phyloP scores from a whole-genome alignment of 2,329 filamentous ascomycete genomes.

The Colletotrichum horii region DNA sequence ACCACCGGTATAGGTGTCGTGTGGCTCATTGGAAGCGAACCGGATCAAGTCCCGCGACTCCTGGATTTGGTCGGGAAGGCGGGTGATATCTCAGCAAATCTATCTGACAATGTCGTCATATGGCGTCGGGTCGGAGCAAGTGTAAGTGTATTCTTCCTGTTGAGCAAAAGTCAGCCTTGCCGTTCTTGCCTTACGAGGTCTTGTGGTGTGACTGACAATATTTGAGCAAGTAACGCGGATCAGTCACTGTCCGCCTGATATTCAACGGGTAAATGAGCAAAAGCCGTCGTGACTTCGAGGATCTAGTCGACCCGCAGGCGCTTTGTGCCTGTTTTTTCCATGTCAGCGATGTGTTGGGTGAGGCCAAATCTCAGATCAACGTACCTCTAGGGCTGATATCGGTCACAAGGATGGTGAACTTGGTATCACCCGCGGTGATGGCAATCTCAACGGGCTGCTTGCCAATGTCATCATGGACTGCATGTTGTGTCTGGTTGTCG shows the following conservation, averaged over 20 bases:
- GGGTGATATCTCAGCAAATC: background rate
- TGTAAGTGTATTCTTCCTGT: background rate
- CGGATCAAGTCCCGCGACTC: background rate
- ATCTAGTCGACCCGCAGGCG: background rate
- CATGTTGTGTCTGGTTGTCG: background rate
- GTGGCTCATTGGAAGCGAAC: background rate
- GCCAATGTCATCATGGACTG: background rate
- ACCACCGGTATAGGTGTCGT: background rate
- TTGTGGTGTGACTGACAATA: background rate
- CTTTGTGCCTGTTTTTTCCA: background rate
- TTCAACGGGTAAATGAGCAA: rapidly evolving
- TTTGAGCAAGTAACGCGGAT: background rate
- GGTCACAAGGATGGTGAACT: background rate
- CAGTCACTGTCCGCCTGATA: background rate
- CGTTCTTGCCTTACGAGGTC: background rate
- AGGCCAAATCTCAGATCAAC: background rate
- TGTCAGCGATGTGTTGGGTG: background rate
- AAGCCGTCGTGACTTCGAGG: rapidly evolving
- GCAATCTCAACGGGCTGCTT: background rate
- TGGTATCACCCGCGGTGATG: background rate
- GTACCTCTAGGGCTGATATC: background rate
- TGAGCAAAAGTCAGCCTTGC: background rate
- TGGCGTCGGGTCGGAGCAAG: background rate
- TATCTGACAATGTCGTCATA: background rate
- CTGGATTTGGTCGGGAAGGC: rapidly evolving